Base-by-base conservation (phyloP, 2,329 filamentous ascomycete genomes). In the Xylariaceae sp. region DNA sequence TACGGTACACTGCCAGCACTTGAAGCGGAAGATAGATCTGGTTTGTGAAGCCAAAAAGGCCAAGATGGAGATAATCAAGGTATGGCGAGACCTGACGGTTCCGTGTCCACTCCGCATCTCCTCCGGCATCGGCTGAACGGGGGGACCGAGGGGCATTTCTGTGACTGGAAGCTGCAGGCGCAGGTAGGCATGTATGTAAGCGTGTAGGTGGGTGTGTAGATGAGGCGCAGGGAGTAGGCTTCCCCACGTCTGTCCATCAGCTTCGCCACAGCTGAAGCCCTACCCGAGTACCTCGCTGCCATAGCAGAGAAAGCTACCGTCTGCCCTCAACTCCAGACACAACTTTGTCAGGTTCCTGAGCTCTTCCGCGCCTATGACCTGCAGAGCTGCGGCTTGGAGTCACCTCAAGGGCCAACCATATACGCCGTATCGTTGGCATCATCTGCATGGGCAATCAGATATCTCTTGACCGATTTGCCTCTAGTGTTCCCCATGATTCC, bases 211-310 rank as follows among this genome's bases (percentile, higher is more conserved):
- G 30, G 15, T 29, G 7, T 28, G 18, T 6, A 26, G 22, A 26
- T 26, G 22, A 26, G 22, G 22, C 22, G 22, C 22, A 26, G n/a
- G n/a, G n/a, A n/a, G 22, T 26, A 11, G 22, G 11, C 22, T 6
- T 26, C 22, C 11, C 22, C 22, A 26, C n/a, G n/a, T n/a, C n/a
- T n/a, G n/a, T 26, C 11, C 45, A 35, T 42, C 29, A 36, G 37
- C 44, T 43, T 30, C 39, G 42, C 45, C 45, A 42, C 45, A 47
- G 29, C 42, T 42, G 45, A 47, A 44, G 33, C 42, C 42, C 33
- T 39, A 39, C 17, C 18, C 9, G 28, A 30, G 28, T 30, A 30
- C 28, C 28, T 9, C 9, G n/a, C 28, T 9, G 28, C 28, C 28
- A 9, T 30, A n/a, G 28, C 9, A n/a, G 9, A 38, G 42, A 22